Percentiles rank a stretch among this genome's conserved stretches.
phyloP scores from a whole-genome alignment of 768 basidiomycete species.

The Zangia roseola region DNA sequence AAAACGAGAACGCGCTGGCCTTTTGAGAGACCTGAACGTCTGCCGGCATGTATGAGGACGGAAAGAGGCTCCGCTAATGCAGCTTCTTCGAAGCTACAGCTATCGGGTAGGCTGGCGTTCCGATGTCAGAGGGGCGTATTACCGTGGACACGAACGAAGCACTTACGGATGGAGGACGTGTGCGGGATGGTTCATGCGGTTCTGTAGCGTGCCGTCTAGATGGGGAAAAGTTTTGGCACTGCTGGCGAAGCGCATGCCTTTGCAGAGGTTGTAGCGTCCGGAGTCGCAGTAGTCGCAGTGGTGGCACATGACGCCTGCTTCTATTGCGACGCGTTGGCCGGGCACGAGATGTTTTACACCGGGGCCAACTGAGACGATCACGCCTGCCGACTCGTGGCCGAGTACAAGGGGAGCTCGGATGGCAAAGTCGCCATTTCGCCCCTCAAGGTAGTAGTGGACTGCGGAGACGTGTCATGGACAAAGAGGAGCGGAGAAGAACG shows the following conservation, averaged over 20 bases:
- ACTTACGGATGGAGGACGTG: slow-evolving; percentile 85
- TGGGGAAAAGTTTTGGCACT: slow-evolving; percentile 93
- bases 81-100: slow-evolving; percentile 73
- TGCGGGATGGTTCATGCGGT: slow-evolving; percentile 85
- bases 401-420: slow-evolving; percentile 85
- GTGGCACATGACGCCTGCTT: slow-evolving; percentile 88
- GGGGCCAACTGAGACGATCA: slow-evolving; percentile 80
- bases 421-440: slow-evolving; percentile 90
- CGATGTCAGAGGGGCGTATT: slow-evolving; percentile 9
- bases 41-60: slow-evolving; percentile 71
- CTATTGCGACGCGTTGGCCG: slow-evolving; percentile 91
- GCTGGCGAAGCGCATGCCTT: slow-evolving; percentile 83
- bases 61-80: slow-evolving; percentile 93
- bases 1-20: slow-evolving; percentile 83
- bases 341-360: slow-evolving; percentile 61
- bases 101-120: slow-evolving; percentile 63
- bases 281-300: slow-evolving; percentile 65
- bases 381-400: slow-evolving; percentile 91
- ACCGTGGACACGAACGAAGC: background rate
- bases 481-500: background rate
- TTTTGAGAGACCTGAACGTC: slow-evolving; percentile 41
- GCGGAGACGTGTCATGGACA: slow-evolving; percentile 4
- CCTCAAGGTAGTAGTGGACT: slow-evolving; percentile 92
- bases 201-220: slow-evolving; percentile 87
- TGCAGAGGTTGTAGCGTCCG: slow-evolving; percentile 93